Base-by-base conservation (phyloP, 1,284 basidiomycete species). In the Cutaneotrichosporon sp. region DNA sequence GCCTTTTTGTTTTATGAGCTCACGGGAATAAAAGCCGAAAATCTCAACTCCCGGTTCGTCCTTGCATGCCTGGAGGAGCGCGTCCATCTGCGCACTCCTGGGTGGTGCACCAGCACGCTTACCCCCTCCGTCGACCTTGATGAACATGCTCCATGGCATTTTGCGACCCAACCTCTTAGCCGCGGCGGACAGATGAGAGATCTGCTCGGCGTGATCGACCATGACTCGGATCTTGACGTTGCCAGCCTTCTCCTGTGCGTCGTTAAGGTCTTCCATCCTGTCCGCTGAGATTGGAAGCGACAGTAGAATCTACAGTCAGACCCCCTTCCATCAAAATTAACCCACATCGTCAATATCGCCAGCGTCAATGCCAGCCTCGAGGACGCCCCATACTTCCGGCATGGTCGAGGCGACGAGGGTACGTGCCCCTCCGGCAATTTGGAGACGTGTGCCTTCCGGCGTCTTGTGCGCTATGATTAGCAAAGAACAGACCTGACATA, bases 11-110 rank as follows among this genome's bases (percentile, higher is more conserved):
- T 49, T 11, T 6, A 2, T 10, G 31, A 13, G 13, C 74, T 57
- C 47, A 77, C 92, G 91, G 58, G 85, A 87, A 72, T 94, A 94
- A 79, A 93, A 92, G 5, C 92, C 91, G 75, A 87, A 86, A n/a
- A 93, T 80, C 2, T 84, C 84, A 42, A 91, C 82, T 0, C 32
- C 22, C 3, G 16, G 22, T 2, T 58, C 49, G 3, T 76, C 76
- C 38, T 88, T 78, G 6, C 88, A 79, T 2, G 78, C 73, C 49
- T 78, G 78, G 42, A 93, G 74, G 55, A 93, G 82, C 3, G 81
- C 75, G 57, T 83, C 80, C 72, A 94, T 88, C 14, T 78, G 78
- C 9, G 82, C 76, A 10, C 86, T 86, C 6, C 80, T 77, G 0
- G 86, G 85, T 5, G 83, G 80, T 5, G 89, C 82, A n/a, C 92